Evolutionary conservation across 2,329 filamentous ascomycete species (phyloP).

Genomic region (Sarocladium oryzae): DNA sequence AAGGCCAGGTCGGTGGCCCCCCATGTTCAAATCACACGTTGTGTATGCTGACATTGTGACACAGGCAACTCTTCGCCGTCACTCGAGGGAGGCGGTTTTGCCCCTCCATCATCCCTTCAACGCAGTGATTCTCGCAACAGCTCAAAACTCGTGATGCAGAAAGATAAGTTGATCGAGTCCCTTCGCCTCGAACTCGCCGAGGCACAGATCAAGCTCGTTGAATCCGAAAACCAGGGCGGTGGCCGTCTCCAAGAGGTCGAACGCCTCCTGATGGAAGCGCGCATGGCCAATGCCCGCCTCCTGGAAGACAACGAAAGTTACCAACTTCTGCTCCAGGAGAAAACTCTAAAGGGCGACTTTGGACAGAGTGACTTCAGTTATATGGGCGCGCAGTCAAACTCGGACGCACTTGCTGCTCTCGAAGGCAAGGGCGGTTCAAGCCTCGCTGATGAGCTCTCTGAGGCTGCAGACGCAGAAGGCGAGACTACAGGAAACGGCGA

Average conservation of each 20-base stretch:
- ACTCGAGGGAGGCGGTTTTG: constrained; percentile 72
- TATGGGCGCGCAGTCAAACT: constrained; percentile 50
- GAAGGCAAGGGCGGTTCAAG: constrained; percentile 53
- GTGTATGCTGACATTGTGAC: not conserved
- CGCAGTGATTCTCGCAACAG: constrained; percentile 85
- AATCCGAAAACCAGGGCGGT: constrained; percentile 88
- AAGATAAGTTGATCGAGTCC: constrained; percentile 93
- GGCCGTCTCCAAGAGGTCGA: constrained; percentile 87
- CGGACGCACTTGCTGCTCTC: constrained; percentile 57
- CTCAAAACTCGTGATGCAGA: constrained; percentile 85
- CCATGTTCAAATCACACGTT: not conserved
- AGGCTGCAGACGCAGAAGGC: constrained; percentile 53
- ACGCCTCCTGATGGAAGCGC: constrained; percentile 79
- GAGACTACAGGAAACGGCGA: constrained; percentile 40
- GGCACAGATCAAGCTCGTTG: constrained; percentile 89
- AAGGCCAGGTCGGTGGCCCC: constrained; percentile 45
- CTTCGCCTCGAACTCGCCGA: constrained; percentile 89
- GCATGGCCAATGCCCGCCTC: constrained; percentile 89
- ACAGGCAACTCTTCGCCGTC: constrained; percentile 55
- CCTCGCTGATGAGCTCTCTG: constrained; percentile 84
- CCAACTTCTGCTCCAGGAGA: constrained; percentile 87
- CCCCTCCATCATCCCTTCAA: constrained; percentile 75
- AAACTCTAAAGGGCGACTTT: constrained; percentile 92
- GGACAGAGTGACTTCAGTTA: constrained; percentile 75
- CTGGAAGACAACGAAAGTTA: constrained; percentile 99